Base-by-base conservation (phyloP, 768 basidiomycete species). In the Kockovaella imperatae region DNA sequence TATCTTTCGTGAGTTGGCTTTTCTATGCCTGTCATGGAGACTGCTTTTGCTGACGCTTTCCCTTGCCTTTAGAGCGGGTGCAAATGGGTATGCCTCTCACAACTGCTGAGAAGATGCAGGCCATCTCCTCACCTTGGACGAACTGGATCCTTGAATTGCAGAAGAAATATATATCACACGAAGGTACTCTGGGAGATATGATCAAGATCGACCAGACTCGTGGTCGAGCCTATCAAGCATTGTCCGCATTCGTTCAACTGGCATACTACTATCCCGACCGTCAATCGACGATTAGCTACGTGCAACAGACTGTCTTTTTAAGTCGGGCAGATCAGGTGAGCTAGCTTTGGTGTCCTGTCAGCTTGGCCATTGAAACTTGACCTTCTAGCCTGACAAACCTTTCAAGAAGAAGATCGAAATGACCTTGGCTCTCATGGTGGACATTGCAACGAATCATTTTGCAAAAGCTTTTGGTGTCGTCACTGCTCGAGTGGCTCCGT, bases 61-160 rank as follows among this genome's bases (percentile, higher is more conserved):
- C 28, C 21, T 29, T 31, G 40, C n/a, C 29, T 38, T 17, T 41
- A 64, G 62, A 67, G 42, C 76, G 87, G 23, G 86, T 89, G 14
- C 87, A 89, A 57, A 68, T 88, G 32, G 86, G 86, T 45, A 80
- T 86, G 73, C 74, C 79, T 14, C 74, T 89, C 39, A 82, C 83
- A 6, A 77, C 81, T 18, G 83, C 85, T 18, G 87, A 89, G 69
- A 87, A 86, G 71, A 68, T 87, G 17, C 83, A 85, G 55, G 86
- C 87, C 0, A 79, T 87, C 38, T 75, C 81, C 5, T 83, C 84
- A 3, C 78, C 81, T 1, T 81, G 81, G 77, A 75, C 82, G 25
- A 74, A 76, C 30, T 86, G 82, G 81, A 79, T 88, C 55, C 58
- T 74, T 2, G 71, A 76, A 5, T 74, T 88, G 8, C 79, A 82